Conservation (phyloP, 2,329 filamentous ascomycete species). For the Rutstroemia sp. region DNA sequence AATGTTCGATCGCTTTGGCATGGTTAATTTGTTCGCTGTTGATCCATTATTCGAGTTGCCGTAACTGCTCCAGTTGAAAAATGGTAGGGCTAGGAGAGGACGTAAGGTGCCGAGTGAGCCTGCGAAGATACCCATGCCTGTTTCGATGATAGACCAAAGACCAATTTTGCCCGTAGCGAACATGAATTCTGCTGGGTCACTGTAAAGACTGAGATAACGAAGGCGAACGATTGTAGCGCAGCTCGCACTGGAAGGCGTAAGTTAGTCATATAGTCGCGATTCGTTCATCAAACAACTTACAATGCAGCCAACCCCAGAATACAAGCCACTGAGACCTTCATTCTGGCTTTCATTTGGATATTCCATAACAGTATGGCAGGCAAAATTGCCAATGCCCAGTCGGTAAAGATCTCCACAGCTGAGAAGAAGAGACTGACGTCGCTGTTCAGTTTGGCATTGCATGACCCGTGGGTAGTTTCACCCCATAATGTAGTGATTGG, state of each 20-base stretch:
- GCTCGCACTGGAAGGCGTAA: constrained; percentile 26
- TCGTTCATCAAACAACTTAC: constrained; percentile 22
- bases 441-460: constrained; percentile 26
- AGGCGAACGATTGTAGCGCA: constrained; percentile 36
- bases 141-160: constrained; percentile 41
- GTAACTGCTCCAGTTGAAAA: constrained; percentile 11
- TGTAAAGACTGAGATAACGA: constrained; percentile 35
- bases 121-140: constrained; percentile 42
- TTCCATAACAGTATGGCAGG: constrained; percentile 36
- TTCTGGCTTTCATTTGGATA: constrained; percentile 33
- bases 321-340: constrained; percentile 31
- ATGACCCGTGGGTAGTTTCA: constrained; percentile 19
- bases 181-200: constrained; percentile 34
- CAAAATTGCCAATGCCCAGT: constrained; percentile 36
- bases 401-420: constrained; percentile 32
- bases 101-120: constrained; percentile 40
- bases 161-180: constrained; percentile 35
- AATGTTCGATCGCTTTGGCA: constrained; percentile 10
- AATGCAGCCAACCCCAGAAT: constrained; percentile 31
- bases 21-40: not conserved
- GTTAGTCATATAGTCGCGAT: not conserved
- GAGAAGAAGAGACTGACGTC: constrained; percentile 31
- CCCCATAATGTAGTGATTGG: constrained; percentile 28
- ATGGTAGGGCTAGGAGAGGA: constrained; percentile 33
- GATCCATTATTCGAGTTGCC: not conserved